These are phyloP conservation scores for Chara braunii DNA, from an alignment of 139 green algal genomes.

Conservation along the genomic window DNA sequence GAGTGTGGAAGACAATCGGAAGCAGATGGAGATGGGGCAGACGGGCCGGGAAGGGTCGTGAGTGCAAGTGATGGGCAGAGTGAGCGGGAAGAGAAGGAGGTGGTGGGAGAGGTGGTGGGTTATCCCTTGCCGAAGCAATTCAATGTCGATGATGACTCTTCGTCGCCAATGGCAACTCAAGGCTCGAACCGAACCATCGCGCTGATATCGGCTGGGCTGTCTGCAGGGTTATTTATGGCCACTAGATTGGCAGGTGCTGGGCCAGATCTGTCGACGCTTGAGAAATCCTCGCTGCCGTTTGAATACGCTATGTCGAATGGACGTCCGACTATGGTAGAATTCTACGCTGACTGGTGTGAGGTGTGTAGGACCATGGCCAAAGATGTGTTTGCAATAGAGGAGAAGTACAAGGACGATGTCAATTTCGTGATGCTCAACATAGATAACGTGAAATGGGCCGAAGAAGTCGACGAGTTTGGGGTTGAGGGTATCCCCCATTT, in stretches of 20 bases:
- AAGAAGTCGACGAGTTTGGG: constrained; percentile 69
- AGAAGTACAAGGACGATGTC: constrained; percentile 58
- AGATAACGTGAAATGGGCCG: constrained; percentile 77
- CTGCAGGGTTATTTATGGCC: constrained; percentile 23
- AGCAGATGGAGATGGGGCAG: too few species aligned
- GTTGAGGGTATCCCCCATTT: constrained; percentile 90
- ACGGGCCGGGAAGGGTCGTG: too few species aligned
- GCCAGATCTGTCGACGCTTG: constrained; percentile 10
- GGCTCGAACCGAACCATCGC: constrained; percentile 14
- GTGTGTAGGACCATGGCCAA: constrained; percentile 76
- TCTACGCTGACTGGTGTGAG: constrained; percentile 90
- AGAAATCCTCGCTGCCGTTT: constrained; percentile 12
- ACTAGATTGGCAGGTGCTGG: constrained; percentile 20
- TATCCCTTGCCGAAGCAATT: too few species aligned
- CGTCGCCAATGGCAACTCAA: too few species aligned
- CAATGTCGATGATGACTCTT: too few species aligned
- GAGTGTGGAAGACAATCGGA: too few species aligned
- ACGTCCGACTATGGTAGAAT: constrained; percentile 83
- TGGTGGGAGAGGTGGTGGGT: too few species aligned
- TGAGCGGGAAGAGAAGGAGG: too few species aligned
- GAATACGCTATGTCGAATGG: constrained; percentile 53
- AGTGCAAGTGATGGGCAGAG: too few species aligned
- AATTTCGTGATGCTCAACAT: constrained; percentile 99
- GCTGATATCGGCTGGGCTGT: constrained; percentile 9
- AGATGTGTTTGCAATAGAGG: constrained; percentile 59